A percentile compares a stretch with the other conserved stretches of the same genome.
Conservation (phyloP, 148 eudicot genomes). For the Heliosperma pusillum region DNA sequence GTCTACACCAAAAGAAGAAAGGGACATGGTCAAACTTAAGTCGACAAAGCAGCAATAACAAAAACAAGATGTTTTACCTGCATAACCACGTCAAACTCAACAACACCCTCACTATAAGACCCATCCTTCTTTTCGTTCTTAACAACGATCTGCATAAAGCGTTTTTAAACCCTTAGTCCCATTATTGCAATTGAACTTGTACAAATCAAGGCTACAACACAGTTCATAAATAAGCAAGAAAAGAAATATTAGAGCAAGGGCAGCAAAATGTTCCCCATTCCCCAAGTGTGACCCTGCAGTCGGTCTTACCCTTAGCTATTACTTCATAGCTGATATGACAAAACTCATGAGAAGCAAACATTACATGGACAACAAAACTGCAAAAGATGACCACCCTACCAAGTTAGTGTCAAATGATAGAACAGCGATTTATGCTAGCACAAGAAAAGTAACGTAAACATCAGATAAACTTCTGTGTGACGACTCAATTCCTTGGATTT, state of each 20-base stretch:
- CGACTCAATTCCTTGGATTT: neutral
- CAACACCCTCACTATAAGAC: conserved; percentile 59
- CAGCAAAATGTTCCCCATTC: neutral
- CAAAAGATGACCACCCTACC: neutral
- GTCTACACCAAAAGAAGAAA: conserved; percentile 48
- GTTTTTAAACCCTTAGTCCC: conserved; percentile 15
- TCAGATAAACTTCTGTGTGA: neutral
- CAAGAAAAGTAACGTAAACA: neutral
- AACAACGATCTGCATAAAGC: conserved; percentile 49
- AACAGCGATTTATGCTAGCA: neutral
- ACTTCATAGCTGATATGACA: neutral
- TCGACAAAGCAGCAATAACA: conserved; percentile 1
- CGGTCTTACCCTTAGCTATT: neutral
- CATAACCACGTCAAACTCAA: conserved; percentile 90
- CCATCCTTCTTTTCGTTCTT: conserved; percentile 52
- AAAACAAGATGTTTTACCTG: conserved; percentile 55
- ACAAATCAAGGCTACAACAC: conserved; percentile 1
- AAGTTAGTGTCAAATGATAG: neutral
- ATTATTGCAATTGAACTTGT: neutral
- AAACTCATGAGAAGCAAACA: neutral
- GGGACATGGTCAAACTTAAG: neutral
- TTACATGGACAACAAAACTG: neutral
- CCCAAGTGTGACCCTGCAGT: neutral
- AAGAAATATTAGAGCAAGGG: neutral
- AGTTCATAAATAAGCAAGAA: neutral